Conservation (phyloP, 495 filamentous ascomycete genomes). For the Penicillium herquei region DNA sequence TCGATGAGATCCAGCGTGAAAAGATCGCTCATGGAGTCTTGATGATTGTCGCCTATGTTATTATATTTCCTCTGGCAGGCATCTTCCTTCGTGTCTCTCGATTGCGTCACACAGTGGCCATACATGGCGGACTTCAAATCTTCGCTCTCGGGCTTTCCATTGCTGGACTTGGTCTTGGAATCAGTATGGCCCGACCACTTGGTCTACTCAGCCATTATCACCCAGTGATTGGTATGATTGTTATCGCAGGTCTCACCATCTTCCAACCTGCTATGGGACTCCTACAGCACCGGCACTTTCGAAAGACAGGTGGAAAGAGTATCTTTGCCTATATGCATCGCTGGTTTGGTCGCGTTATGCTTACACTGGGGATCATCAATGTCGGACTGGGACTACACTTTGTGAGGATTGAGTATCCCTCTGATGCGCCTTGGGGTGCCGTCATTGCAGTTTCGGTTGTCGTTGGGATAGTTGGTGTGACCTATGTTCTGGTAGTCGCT, state of each 20-base stretch:
- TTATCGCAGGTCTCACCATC: conserved; percentile 52
- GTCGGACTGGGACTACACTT: conserved; percentile 64
- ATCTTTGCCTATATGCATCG: conserved; percentile 60
- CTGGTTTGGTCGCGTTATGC: conserved; percentile 65
- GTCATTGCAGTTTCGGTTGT: conserved; percentile 60
- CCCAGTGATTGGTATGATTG: conserved; percentile 57
- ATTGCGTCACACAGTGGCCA: conserved; percentile 21
- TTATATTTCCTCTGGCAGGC: conserved; percentile 52
- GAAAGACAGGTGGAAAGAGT: conserved; percentile 47
- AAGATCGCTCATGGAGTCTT: conserved; percentile 39
- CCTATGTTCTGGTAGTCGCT: conserved; percentile 36
- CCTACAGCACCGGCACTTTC: conserved; percentile 56
- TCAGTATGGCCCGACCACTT: conserved; percentile 42
- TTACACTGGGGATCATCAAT: conserved; percentile 68
- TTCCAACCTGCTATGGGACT: conserved; percentile 65
- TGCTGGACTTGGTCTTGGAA: conserved; percentile 61
- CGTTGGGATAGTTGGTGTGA: conserved; percentile 49
- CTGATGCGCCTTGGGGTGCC: conserved; percentile 29
- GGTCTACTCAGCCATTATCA: conserved; percentile 26
- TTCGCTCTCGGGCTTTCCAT: conserved; percentile 55
- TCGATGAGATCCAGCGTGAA: not conserved
- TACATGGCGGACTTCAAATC: conserved; percentile 61
- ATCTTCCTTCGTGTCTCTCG: conserved; percentile 44
- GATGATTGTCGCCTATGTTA: conserved; percentile 38
- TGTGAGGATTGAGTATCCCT: conserved; percentile 19